Conservation (phyloP, 2,329 filamentous ascomycete species). For the Xylaria sp. region DNA sequence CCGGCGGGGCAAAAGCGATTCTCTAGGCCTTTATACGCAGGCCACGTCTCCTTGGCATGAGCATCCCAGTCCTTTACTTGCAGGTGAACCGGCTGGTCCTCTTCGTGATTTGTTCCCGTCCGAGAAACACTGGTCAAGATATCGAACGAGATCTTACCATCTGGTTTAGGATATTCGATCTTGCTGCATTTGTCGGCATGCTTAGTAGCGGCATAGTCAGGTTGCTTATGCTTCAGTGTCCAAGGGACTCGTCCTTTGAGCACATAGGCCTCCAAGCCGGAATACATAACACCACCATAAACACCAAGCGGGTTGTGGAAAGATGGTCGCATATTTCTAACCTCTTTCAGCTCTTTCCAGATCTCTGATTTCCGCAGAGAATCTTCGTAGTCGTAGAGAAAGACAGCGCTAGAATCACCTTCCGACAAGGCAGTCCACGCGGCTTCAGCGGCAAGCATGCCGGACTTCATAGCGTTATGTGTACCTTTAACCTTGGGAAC, state of each 20-base stretch:
- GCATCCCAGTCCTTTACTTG: conserved; percentile 96
- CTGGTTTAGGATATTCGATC: conserved; percentile 97
- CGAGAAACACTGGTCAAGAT: conserved; percentile 94
- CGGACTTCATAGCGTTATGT: conserved; percentile 96
- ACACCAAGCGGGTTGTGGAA: conserved; percentile 90
- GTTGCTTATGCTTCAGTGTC: conserved; percentile 86
- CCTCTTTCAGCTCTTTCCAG: conserved; percentile 93
- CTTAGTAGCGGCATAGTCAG: conserved; percentile 83
- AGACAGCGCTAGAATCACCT: conserved; percentile 74
- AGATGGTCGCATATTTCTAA: conserved; percentile 96
- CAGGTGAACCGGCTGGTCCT: conserved; percentile 96
- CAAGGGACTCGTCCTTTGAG: conserved; percentile 88
- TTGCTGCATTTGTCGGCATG: conserved; percentile 80
- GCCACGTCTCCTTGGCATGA: conserved; percentile 85
- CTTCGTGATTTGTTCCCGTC: conserved; percentile 97
- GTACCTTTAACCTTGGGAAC: conserved; percentile 99
- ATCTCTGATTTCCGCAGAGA: conserved; percentile 85
- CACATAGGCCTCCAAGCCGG: conserved; percentile 88
- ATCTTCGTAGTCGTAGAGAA: conserved; percentile 95
- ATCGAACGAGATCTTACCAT: conserved; percentile 94
- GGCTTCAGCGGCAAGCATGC: conserved; percentile 94
- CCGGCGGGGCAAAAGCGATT: conserved; percentile 97
- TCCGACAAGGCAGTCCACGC: conserved; percentile 78
- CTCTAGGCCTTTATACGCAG: conserved; percentile 89
- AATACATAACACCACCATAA: conserved; percentile 91